Evolutionary conservation across 768 basidiomycete genomes (phyloP), one percentile per base, ranked within the genome.

Genomic region (Lactarius tabidus): DNA sequence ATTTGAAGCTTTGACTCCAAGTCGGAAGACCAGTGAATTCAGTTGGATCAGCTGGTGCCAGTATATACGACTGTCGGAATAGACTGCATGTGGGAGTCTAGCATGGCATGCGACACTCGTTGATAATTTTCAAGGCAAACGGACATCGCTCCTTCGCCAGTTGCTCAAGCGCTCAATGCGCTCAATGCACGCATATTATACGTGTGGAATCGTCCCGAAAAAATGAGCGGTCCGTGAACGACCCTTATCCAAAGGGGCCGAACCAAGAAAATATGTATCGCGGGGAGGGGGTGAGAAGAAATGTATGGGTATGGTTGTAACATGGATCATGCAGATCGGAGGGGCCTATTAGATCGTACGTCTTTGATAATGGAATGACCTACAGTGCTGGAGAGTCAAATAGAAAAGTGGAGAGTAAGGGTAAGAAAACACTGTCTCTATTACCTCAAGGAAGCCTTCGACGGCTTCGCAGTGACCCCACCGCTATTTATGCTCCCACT

Each of bases 271-370:
- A 38, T 51, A 56, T 48, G 53, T 61, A 23, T 57, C 55, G 55
- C 55, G 29, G 12, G 45, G 36, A 3, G 28, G 1, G 3, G 33
- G 33, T 31, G 53, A 20, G 20, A 36, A 51, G n/a, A 20, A 36
- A 59, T 28, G 28, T 39, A 29, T n/a, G 31, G 53, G 45, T 60
- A 36, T 38, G 56, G 39, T 61, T 48, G 48, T 48, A 65, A 65
- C 64, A 43, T 60, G 64, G 54, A 28, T 60, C 64, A 23, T 65
- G 64, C 64, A 65, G 53, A 65, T 65, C 43, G 35, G 43, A 61
- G 31, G 14, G 26, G 29, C 54, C 43, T 60, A 61, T 60, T 61
- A 65, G 64, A 65, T 65, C 64, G 60, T 65, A 48, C 59, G 57
- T 65, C 54, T 55, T 65, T 56, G 64, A 29, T 15, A 43, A 51